Base-by-base conservation (phyloP, 2,329 filamentous ascomycete genomes). In the Trichoderma sp. region DNA sequence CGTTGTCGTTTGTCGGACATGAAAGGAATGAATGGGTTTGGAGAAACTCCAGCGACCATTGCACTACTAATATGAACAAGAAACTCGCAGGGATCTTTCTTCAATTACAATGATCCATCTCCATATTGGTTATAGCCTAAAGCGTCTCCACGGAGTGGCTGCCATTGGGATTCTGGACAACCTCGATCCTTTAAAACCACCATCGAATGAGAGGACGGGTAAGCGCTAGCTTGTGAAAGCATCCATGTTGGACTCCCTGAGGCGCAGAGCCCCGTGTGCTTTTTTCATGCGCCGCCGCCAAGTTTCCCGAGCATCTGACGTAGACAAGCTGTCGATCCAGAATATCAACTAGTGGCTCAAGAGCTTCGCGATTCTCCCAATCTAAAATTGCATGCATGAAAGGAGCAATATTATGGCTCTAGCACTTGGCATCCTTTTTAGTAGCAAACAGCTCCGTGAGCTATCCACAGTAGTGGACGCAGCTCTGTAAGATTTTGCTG, bases 31-130 rank as follows among this genome's bases (percentile, higher is more conserved):
- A 47, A 43, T 47, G 18, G n/a, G 7, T 15, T 53, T 60, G 39
- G 32, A 62, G 9, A 15, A 43, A 53, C 21, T 21, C 21, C 24
- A 34, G 30, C 56, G 58, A 30, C 18, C 30, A 28, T 12, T 1
- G 51, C 34, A 14, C 56, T 69, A 47, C 53, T 69, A 51, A 69
- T 69, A 61, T 61, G 66, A 61, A 69, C n/a, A 28, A 60, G 26
- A 61, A 18, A 28, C 39, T 24, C 28, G 28, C 66, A 69, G 57
- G 67, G 67, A 62, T 70, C 57, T 51, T 69, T 26, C 57, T 21
- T 60, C n/a, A 21, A 30, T 21, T 21, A 28, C 18, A 34, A 18
- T 61, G 21, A 36, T 53, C 43, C 56, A 47, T 28, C 67, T 62
- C 67, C 67, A 69, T 61, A 36, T 21, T 62, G n/a, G 32, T 26